Evolutionary conservation across 352 stramenopile genomes (phyloP).

Genomic region (Phytophthora parvispora): DNA sequence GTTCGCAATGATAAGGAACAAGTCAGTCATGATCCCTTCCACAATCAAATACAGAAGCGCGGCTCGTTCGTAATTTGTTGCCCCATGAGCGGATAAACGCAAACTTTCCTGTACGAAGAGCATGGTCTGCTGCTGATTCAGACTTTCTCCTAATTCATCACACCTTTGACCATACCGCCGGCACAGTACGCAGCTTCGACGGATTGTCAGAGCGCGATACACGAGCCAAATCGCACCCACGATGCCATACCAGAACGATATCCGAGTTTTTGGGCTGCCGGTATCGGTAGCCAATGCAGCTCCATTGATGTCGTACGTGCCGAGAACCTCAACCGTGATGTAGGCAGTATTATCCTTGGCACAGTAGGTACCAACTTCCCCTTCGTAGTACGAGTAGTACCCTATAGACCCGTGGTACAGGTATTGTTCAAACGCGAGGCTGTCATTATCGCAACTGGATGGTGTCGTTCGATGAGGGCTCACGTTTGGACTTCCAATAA

Average conservation of each 20-base stretch:
- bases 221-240: slow-evolving; percentile 7
- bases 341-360: slow-evolving; percentile 1
- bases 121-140: neutral
- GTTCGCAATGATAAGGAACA: slow-evolving; percentile 20
- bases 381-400: slow-evolving; percentile 16
- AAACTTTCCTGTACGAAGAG: slow-evolving; percentile 8
- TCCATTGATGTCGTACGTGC: slow-evolving; percentile 15
- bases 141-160: neutral
- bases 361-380: slow-evolving; percentile 4
- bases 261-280: neutral
- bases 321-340: slow-evolving; percentile 4
- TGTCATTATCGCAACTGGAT: neutral
- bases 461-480: neutral
- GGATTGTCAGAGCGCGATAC: neutral
- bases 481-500: slow-evolving; percentile 5
- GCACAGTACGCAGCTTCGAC: neutral
- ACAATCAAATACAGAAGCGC: slow-evolving; percentile 10
- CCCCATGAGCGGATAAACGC: slow-evolving; percentile 12
- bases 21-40: slow-evolving; percentile 20
- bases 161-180: neutral
- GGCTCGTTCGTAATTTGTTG: slow-evolving; percentile 6
- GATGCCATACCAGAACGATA: slow-evolving; percentile 14
- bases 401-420: slow-evolving; percentile 14
- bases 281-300: slow-evolving; percentile 6
- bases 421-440: slow-evolving; percentile 6